phyloP scores from a whole-genome alignment of 2,329 filamentous ascomycete species.

The Fusarium pininemorale region DNA sequence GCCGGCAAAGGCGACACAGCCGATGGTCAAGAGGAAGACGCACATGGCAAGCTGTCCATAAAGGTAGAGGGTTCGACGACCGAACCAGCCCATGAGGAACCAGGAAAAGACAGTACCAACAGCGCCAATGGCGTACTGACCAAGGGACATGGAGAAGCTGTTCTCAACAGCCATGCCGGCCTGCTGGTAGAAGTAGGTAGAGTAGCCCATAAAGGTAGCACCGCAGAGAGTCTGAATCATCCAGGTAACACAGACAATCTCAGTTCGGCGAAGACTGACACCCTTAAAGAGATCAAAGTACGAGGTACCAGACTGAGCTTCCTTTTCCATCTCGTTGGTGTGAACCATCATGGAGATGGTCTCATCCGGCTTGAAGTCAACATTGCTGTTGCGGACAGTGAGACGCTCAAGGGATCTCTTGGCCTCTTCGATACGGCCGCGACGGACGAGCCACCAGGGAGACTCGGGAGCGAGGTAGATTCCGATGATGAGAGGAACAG shows the following conservation, averaged over 20 bases:
- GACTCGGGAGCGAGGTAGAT: conserved; percentile 58
- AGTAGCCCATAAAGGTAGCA: conserved; percentile 63
- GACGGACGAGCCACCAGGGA: conserved; percentile 60
- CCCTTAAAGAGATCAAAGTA: conserved; percentile 61
- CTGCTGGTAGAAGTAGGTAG: conserved; percentile 60
- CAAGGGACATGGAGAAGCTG: conserved; percentile 54
- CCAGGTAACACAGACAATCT: conserved; percentile 57
- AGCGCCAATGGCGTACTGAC: conserved; percentile 54
- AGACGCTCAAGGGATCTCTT: conserved; percentile 52
- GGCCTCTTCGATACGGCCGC: conserved; percentile 51
- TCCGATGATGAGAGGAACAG: conserved; percentile 54
- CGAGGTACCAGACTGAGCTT: conserved; percentile 49
- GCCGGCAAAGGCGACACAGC: conserved; percentile 64
- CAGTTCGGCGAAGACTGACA: conserved; percentile 56
- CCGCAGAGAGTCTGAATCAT: conserved; percentile 54
- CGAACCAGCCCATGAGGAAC: conserved; percentile 54
- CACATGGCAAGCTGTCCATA: conserved; percentile 60
- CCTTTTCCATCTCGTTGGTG: conserved; percentile 60
- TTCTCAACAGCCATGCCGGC: conserved; percentile 52
- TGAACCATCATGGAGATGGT: conserved; percentile 61
- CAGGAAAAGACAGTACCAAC: conserved; percentile 58
- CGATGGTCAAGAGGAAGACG: conserved; percentile 52
- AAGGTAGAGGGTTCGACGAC: conserved; percentile 57
- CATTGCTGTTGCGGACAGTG: conserved; percentile 48
- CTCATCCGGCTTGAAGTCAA: conserved; percentile 52